Conservation (phyloP, 1,139 yeast species). For the Geotrichum siamense region DNA sequence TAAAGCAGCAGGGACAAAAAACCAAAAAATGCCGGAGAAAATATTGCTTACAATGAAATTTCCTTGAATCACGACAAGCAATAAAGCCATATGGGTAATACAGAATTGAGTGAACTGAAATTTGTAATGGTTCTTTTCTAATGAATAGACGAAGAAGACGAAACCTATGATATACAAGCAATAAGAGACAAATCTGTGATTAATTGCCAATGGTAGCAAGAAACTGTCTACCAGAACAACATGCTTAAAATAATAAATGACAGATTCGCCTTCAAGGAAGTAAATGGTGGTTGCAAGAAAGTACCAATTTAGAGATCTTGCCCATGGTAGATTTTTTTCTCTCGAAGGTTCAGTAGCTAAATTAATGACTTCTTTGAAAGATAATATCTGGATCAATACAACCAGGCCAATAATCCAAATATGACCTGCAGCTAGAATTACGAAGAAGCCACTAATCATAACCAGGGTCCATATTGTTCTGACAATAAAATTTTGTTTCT, state of each 20-base stretch:
- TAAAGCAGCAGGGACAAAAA: constrained; percentile 80
- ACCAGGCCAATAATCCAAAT: constrained; percentile 68
- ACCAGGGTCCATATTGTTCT: constrained; percentile 94
- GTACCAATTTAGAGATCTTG: constrained; percentile 83
- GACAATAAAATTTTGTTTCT: constrained; percentile 75
- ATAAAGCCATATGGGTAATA: constrained; percentile 86
- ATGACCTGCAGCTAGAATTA: constrained; percentile 79
- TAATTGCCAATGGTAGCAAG: constrained; percentile 44
- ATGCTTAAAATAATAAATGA: constrained; percentile 55
- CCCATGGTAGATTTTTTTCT: constrained; percentile 75
- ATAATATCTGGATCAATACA: constrained; percentile 65
- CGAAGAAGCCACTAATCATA: constrained; percentile 72
- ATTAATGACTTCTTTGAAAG: constrained; percentile 85
- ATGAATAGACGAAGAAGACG: constrained; percentile 79
- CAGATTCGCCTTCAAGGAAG: constrained; percentile 80
- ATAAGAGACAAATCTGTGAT: constrained; percentile 81
- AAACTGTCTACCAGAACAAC: constrained; percentile 40
- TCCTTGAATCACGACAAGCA: constrained; percentile 88
- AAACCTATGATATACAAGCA: constrained; percentile 82
- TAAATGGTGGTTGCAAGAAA: constrained; percentile 65
- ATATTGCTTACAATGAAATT: constrained; percentile 88
- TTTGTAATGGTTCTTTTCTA: constrained; percentile 80
- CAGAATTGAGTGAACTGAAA: constrained; percentile 94
- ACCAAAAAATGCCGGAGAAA: constrained; percentile 89
- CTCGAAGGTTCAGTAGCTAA: constrained; percentile 77